These are phyloP conservation scores for Colletotrichum gloeosporioides DNA, from an alignment of 2,329 filamentous ascomycete species.

Conservation along the genomic window DNA sequence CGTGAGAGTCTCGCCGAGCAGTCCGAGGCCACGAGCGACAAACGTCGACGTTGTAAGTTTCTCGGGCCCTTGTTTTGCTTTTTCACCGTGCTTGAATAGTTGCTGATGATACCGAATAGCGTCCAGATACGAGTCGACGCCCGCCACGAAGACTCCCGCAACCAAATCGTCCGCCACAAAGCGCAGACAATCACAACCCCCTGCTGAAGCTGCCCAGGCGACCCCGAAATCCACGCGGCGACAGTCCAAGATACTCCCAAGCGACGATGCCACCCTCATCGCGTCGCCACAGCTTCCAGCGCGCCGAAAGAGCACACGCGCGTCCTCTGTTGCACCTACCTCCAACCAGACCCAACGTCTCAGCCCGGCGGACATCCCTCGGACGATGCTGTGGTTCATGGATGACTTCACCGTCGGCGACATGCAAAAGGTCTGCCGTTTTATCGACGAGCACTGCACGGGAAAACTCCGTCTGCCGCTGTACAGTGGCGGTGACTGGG, in stretches of 20 bases:
- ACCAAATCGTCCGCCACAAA: not conserved
- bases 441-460: conserved; percentile 18
- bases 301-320: not conserved
- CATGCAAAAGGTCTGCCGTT: conserved; percentile 20
- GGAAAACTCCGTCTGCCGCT: conserved; percentile 14
- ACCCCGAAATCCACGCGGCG: not conserved
- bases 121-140: conserved; percentile 5
- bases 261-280: not conserved
- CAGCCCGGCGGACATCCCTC: conserved; percentile 13
- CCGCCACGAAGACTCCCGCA: not conserved
- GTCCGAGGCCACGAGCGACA: not conserved
- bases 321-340: not conserved
- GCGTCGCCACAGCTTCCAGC: not conserved
- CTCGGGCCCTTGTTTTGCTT: not conserved
- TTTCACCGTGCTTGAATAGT: not conserved
- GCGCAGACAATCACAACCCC: not conserved
- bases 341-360: not conserved
- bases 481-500: conserved; percentile 18
- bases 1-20: conserved; percentile 4
- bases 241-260: not conserved
- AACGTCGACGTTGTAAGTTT: conserved; percentile 9
- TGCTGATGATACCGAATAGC: not conserved
- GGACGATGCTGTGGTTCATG: conserved; percentile 21
- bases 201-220: not conserved
- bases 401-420: conserved; percentile 19